These are phyloP conservation scores for Arthrinium puccinioides DNA, from an alignment of 2,329 filamentous ascomycete genomes.

Conservation along the genomic window DNA sequence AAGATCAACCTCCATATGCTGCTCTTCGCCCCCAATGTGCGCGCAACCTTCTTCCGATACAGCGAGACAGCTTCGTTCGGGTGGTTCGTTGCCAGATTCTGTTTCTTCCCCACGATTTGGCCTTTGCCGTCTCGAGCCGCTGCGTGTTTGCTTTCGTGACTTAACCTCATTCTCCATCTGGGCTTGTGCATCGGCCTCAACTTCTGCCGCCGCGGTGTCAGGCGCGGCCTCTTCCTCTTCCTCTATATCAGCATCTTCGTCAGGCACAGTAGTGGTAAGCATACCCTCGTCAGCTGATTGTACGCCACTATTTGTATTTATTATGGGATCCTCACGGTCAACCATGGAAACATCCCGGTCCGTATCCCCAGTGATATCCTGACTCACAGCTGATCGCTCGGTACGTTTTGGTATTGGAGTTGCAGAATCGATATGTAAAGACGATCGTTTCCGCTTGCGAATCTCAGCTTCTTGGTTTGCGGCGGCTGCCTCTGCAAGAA, in stretches of 20 bases:
- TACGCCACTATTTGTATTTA: slow-evolving; percentile 21
- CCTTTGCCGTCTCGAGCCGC: slow-evolving; percentile 26
- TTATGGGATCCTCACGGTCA: slow-evolving; percentile 25
- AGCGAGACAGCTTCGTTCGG: too few relatives aligned
- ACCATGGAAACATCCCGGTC: slow-evolving; percentile 24
- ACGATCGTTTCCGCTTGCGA: slow-evolving; percentile 27
- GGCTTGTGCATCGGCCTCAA: slow-evolving; percentile 9
- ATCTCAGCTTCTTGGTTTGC: slow-evolving; percentile 19
- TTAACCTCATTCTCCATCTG: slow-evolving; percentile 12
- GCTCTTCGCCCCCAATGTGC: slow-evolving; percentile 47
- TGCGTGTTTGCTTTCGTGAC: slow-evolving; percentile 24
- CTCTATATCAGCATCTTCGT: too few relatives aligned
- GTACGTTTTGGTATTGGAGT: slow-evolving; percentile 19
- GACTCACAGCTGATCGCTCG: slow-evolving; percentile 16
- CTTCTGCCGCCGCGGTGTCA: slow-evolving; percentile 10
- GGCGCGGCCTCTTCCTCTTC: neutral
- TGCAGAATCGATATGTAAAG: slow-evolving; percentile 15
- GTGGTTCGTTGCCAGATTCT: slow-evolving; percentile 8
- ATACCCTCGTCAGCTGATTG: slow-evolving; percentile 23
- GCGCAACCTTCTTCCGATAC: slow-evolving; percentile 32
- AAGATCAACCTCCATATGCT: slow-evolving; percentile 45
- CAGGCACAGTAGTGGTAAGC: neutral
- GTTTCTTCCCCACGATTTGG: slow-evolving; percentile 15
- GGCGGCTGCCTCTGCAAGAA: slow-evolving; percentile 20
- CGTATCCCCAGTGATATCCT: too few relatives aligned